These are phyloP conservation scores for Steccherinum ochraceum DNA, from an alignment of 768 basidiomycete species.

Conservation along the genomic window DNA sequence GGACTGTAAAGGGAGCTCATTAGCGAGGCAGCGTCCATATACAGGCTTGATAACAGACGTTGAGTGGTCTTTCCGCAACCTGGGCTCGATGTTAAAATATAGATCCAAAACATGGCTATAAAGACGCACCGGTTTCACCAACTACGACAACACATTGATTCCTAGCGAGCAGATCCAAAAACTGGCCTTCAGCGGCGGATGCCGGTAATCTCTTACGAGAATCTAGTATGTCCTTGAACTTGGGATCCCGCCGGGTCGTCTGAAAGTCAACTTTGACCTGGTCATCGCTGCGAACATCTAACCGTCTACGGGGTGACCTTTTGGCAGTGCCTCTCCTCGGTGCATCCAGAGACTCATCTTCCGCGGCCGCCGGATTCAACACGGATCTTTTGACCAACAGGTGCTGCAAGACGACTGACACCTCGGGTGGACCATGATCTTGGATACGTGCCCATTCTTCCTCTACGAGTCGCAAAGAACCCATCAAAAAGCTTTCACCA, in stretches of 20 bases:
- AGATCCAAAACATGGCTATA: not conserved
- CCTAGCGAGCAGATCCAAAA: constrained; percentile 49
- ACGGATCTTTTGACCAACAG: constrained; percentile 29
- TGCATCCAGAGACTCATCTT: not conserved
- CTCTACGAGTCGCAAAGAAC: constrained; percentile 63
- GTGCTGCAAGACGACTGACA: constrained; percentile 58
- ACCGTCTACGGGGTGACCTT: constrained; percentile 4
- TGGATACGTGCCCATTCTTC: constrained; percentile 62
- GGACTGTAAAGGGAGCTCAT: constrained; percentile 57
- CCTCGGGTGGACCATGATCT: constrained; percentile 68
- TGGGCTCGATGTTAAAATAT: constrained; percentile 12
- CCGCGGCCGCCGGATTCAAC: too few relatives aligned
- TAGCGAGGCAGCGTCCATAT: not conserved
- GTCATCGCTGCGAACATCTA: constrained; percentile 39
- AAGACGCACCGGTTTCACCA: constrained; percentile 72
- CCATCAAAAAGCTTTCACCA: constrained; percentile 70
- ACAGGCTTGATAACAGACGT: constrained; percentile 29
- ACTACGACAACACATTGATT: constrained; percentile 77
- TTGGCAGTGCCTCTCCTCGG: constrained; percentile 20
- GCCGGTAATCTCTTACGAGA: constrained; percentile 67
- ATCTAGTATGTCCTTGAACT: constrained; percentile 52
- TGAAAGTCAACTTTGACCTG: constrained; percentile 53
- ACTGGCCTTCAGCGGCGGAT: constrained; percentile 57
- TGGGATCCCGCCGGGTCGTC: constrained; percentile 31
- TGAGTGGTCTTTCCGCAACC: constrained; percentile 93